Conservation (phyloP, 2,329 filamentous ascomycete genomes). For the Cordyceps fumosorosea region DNA sequence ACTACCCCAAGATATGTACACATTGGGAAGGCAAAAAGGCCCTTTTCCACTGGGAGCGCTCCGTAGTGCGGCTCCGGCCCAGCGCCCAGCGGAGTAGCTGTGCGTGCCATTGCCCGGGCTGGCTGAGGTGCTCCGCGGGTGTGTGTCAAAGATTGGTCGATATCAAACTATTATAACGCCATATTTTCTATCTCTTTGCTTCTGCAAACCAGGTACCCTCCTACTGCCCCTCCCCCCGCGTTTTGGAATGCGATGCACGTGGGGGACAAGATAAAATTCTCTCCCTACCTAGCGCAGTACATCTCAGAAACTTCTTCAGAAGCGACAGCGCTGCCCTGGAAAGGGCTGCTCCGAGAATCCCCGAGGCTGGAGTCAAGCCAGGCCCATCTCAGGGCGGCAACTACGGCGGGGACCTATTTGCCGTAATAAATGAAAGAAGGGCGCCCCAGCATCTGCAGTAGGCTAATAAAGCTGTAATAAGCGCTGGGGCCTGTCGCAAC, state of each 20-base stretch:
- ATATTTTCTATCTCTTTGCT: background rate
- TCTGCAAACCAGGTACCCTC: background rate
- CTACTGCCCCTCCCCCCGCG: background rate
- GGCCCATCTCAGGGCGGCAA: background rate
- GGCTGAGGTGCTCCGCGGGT: background rate
- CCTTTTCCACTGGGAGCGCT: background rate
- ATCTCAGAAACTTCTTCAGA: too few relatives aligned
- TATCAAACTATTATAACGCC: background rate
- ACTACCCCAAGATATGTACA: slow-evolving; percentile 4
- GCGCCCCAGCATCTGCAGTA: background rate
- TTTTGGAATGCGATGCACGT: background rate
- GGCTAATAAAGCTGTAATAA: background rate
- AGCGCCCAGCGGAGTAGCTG: background rate
- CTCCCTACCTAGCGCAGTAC: too few relatives aligned
- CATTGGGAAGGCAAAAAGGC: background rate
- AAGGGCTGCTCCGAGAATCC: background rate
- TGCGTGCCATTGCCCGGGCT: background rate
- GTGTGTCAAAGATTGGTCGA: background rate
- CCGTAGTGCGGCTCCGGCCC: background rate
- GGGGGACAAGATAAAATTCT: background rate
- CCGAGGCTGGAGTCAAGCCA: background rate
- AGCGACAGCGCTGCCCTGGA: background rate
- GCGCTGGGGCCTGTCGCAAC: background rate
- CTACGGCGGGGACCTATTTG: background rate
- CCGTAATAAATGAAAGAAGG: background rate